Evolutionary conservation across 2,329 filamentous ascomycete species (phyloP).

Genomic region (Cytospora piceae): DNA sequence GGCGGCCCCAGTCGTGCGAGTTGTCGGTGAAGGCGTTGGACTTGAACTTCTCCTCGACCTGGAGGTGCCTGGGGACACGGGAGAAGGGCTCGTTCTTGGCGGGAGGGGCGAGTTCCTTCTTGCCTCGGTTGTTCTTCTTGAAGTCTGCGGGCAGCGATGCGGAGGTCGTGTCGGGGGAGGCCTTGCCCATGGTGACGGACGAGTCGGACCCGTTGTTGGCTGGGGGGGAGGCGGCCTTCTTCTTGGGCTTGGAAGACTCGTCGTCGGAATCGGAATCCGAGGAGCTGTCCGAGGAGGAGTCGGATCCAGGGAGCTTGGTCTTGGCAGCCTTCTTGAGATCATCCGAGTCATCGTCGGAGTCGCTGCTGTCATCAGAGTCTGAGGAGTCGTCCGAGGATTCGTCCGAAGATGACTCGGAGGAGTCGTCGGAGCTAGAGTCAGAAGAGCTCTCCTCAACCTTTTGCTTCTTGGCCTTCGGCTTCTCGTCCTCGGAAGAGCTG

Average conservation of each 20-base stretch:
- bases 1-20: constrained; percentile 84
- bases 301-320: constrained; percentile 40
- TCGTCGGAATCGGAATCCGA: constrained; percentile 47
- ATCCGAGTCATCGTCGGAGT: constrained; percentile 32
- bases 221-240: constrained; percentile 33
- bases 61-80: constrained; percentile 70
- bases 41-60: constrained; percentile 69
- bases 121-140: constrained; percentile 47
- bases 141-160: constrained; percentile 58
- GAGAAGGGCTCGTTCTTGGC: constrained; percentile 71
- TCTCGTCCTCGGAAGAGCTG: constrained; percentile 51
- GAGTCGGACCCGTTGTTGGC: constrained; percentile 42
- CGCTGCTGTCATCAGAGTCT: constrained; percentile 40
- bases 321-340: constrained; percentile 33
- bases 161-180: background rate
- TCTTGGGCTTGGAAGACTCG: constrained; percentile 34
- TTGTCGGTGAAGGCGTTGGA: constrained; percentile 74
- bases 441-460: constrained; percentile 45
- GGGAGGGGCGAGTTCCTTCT: constrained; percentile 46
- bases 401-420: constrained; percentile 37
- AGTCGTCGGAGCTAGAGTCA: constrained; percentile 33
- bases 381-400: constrained; percentile 43
- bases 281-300: constrained; percentile 46
- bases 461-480: constrained; percentile 57
- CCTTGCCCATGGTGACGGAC: background rate